Conservation (phyloP, 75 land plant species). For the Cupressus sempervirens region DNA sequence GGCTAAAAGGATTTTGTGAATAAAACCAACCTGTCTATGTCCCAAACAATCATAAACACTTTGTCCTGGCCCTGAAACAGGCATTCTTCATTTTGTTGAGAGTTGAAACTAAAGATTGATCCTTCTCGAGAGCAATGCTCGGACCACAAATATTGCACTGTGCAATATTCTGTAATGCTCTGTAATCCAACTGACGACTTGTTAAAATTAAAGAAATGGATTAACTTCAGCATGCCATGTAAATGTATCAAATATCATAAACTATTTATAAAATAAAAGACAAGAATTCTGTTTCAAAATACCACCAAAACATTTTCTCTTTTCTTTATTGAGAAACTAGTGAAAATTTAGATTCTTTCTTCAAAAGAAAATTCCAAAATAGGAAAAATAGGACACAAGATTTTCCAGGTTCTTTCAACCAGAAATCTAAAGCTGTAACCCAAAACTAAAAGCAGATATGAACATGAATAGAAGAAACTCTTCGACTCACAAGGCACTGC, state of each 20-base stretch:
- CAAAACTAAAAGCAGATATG: not conserved
- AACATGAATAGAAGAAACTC: not conserved
- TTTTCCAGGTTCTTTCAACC: too few relatives aligned
- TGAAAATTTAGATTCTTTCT: too few relatives aligned
- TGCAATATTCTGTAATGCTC: constrained; percentile 20
- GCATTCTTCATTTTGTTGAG: constrained; percentile 32
- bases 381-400: too few relatives aligned
- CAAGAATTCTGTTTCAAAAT: too few relatives aligned
- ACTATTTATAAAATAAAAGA: too few relatives aligned
- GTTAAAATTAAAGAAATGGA: not conserved
- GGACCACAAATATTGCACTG: constrained; percentile 73
- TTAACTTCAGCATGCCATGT: not conserved
- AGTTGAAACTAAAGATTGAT: constrained; percentile 62
- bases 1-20: not conserved
- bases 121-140: constrained; percentile 64
- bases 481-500: constrained; percentile 51
- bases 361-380: too few relatives aligned
- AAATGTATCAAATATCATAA: not conserved
- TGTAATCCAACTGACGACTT: not conserved
- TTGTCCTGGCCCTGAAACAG: constrained; percentile 77
- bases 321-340: too few relatives aligned
- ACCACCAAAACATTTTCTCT: too few relatives aligned
- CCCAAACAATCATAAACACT: constrained; percentile 66
- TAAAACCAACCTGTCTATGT: constrained; percentile 59
- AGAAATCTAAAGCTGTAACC: too few relatives aligned